These are phyloP conservation scores for Lichtheimia corymbifera DNA, from an alignment of 371 early-diverging fungal genomes.

Conservation along the genomic window DNA sequence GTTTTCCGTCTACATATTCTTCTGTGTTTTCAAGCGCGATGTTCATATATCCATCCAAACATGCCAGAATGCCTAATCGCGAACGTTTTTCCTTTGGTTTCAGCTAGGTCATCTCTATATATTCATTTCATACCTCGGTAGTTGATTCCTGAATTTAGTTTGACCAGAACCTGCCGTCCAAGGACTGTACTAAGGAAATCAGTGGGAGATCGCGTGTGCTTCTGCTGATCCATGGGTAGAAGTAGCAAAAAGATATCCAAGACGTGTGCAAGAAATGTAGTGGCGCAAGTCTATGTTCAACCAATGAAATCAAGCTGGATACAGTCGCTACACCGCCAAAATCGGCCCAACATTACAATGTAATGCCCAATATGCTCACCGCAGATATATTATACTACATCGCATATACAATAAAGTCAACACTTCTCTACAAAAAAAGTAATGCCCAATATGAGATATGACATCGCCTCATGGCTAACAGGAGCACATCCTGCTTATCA, in stretches of 20 bases:
- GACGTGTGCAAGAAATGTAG: not conserved
- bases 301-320: no score
- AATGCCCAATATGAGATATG: no score
- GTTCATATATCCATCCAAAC: slow-evolving; percentile 99
- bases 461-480: no score
- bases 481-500: no score
- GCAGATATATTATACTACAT: no score
- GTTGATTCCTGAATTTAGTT: slow-evolving; percentile 93
- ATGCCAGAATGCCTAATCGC: slow-evolving; percentile 81
- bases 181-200: slow-evolving; percentile 83
- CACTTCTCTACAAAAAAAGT: no score
- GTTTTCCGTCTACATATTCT: slow-evolving; percentile 91
- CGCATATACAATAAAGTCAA: no score
- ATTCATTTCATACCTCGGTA: slow-evolving; percentile 73
- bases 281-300: no score
- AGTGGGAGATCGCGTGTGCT: slow-evolving; percentile 62
- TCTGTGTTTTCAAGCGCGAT: slow-evolving; percentile 96
- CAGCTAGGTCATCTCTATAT: not conserved
- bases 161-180: slow-evolving; percentile 85
- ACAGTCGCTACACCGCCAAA: no score
- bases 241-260: slow-evolving; percentile 6
- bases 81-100: not conserved
- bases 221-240: slow-evolving; percentile 16
- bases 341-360: no score
- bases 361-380: no score